phyloP scores from a whole-genome alignment of 768 basidiomycete species.

The Suillus cothurnatus region DNA sequence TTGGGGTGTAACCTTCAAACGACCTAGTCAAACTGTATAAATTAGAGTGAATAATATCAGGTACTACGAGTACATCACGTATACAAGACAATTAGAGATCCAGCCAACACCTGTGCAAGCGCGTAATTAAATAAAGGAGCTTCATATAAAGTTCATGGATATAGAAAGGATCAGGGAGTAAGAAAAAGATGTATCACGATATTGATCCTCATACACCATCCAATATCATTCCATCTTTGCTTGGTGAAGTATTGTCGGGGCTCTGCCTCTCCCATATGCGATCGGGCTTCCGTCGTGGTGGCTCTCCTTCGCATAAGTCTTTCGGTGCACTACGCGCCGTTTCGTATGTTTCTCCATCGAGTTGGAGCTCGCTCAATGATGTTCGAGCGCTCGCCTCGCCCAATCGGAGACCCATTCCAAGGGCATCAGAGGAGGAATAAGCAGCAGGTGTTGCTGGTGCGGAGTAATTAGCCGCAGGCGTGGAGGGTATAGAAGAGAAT shows the following conservation, averaged over 20 bases:
- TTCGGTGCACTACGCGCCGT: not conserved
- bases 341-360: slow-evolving; percentile 24
- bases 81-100: not conserved
- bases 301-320: not conserved
- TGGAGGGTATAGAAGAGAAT: slow-evolving; percentile 33
- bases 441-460: slow-evolving; percentile 11
- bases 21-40: not conserved
- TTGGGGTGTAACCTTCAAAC: not conserved
- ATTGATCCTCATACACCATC: slow-evolving; percentile 3
- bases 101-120: not conserved
- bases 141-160: not conserved
- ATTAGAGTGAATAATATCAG: not conserved
- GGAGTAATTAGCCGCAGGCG: slow-evolving; percentile 17
- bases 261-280: slow-evolving; percentile 9
- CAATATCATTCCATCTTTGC: slow-evolving; percentile 3
- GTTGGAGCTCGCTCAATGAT: slow-evolving; percentile 32
- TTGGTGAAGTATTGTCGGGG: not conserved
- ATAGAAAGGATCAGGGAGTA: not conserved
- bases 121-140: not conserved
- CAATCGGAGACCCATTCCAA: slow-evolving; percentile 27
- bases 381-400: slow-evolving; percentile 30
- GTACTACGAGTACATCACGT: slow-evolving; percentile 1
- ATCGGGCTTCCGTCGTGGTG: not conserved
- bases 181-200: not conserved
- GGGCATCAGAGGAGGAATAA: slow-evolving; percentile 29